These are phyloP conservation scores for Pyrenophora seminiperda DNA, from an alignment of 2,329 filamentous ascomycete species.

Conservation along the genomic window DNA sequence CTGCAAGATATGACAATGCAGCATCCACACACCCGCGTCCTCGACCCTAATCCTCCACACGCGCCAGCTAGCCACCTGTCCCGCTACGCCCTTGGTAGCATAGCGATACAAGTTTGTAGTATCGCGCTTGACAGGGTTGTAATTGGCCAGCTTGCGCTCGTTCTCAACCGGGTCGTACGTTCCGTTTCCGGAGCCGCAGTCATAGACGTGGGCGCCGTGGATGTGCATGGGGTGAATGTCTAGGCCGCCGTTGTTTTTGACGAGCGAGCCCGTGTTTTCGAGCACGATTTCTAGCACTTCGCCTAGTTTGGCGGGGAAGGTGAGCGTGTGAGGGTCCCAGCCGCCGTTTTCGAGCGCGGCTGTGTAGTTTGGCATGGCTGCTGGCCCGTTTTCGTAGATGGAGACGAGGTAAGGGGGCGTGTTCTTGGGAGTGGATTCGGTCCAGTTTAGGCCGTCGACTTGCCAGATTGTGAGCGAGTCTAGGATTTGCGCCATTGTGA, in stretches of 20 bases:
- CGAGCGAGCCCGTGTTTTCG: slow-evolving; percentile 42
- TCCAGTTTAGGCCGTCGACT: slow-evolving; percentile 30
- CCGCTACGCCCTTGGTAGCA: slow-evolving; percentile 46
- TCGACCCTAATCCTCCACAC: slow-evolving; percentile 63
- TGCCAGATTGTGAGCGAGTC: slow-evolving; percentile 32
- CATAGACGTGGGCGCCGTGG: slow-evolving; percentile 61
- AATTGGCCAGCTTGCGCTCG: slow-evolving; percentile 48
- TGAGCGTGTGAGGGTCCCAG: slow-evolving; percentile 58
- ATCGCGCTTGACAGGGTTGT: slow-evolving; percentile 51
- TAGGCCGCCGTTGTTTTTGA: slow-evolving; percentile 27
- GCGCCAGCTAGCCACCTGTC: slow-evolving; percentile 61
- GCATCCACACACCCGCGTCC: slow-evolving; percentile 63
- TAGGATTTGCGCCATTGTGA: slow-evolving; percentile 30
- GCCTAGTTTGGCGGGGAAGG: slow-evolving; percentile 60
- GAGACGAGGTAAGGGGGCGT: slow-evolving; percentile 57
- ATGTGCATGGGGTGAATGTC: slow-evolving; percentile 59
- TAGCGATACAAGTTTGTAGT: slow-evolving; percentile 64
- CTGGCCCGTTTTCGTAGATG: slow-evolving; percentile 57
- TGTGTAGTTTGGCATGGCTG: slow-evolving; percentile 58
- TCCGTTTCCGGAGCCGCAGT: slow-evolving; percentile 60
- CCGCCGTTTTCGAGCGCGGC: slow-evolving; percentile 57
- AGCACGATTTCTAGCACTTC: slow-evolving; percentile 63
- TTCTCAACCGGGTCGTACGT: slow-evolving; percentile 58
- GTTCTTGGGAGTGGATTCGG: slow-evolving; percentile 16
- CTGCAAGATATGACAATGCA: slow-evolving; percentile 64